Evolutionary conservation across 352 stramenopile genomes (phyloP), one percentile per base, ranked within the genome.

Genomic region (Phytophthora syringae): DNA sequence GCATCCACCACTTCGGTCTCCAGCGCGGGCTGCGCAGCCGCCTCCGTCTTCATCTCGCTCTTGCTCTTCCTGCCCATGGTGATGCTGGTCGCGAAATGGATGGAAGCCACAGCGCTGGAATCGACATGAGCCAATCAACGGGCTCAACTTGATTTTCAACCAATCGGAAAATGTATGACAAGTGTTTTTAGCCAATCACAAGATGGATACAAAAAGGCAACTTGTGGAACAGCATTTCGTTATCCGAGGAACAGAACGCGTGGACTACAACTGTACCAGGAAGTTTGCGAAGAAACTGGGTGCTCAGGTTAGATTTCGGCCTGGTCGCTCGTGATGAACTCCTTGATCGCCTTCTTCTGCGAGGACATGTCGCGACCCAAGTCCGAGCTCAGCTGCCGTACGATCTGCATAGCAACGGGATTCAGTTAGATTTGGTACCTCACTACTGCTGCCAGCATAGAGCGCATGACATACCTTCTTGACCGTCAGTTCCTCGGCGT

Each of bases 301-400:
- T 9, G 40, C 5, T 16, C 24, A 54, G 9, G 2, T 54, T 60
- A 67, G 40, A 56, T 37, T 55, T 79, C 53, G 20, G 59, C 60
- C 39, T 75, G 61, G 52, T 64, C 70, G 22, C 69, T 67, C 56
- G 74, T 88, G 56, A 93, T 88, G 60, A 89, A 93, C 51, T 89
- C 79, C 73, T 93, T 93, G 76, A 93, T 93, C 43, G 82, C 82
- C 24, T 84, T 79, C 76, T 93, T 93, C 67, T 89, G 69, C n/a
- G 65, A 45, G 15, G 79, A 82, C 55, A 93, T 72, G 55, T 93
- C 84, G 39, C 82, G 76, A 30, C 82, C 84, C 40, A 90, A 32
- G 45, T 91, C 80, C 40, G 82, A 66, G 32, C 82, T 92, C 43
- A 91, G 57, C 51, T 92, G 82, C 24, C 77, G 77, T 64, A 93